A percentile compares a stretch with the other conserved stretches of the same genome.
Conservation (phyloP, 2,329 filamentous ascomycete genomes). For the Colletotrichum musicola region DNA sequence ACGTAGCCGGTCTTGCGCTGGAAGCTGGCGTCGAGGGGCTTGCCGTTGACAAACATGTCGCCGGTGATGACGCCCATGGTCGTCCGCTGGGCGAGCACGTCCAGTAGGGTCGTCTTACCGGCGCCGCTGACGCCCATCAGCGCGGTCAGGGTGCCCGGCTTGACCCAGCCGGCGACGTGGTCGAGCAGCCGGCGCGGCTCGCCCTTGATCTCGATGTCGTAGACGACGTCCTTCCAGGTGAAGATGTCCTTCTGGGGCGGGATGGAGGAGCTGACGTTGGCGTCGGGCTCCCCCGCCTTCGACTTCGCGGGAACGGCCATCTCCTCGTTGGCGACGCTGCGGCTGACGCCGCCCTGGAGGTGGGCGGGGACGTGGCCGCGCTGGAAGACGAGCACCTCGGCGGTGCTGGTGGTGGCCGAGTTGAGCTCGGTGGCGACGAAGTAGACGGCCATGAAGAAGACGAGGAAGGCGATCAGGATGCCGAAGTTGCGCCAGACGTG, state of each 20-base stretch:
- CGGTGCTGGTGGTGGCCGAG: conserved; percentile 71
- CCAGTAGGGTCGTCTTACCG: conserved; percentile 58
- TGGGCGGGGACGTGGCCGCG: conserved; percentile 63
- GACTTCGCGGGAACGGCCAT: conserved; percentile 62
- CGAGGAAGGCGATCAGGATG: conserved; percentile 73
- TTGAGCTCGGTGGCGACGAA: conserved; percentile 75
- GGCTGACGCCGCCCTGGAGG: conserved; percentile 48
- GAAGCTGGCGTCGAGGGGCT: conserved; percentile 67
- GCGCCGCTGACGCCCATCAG: conserved; percentile 73
- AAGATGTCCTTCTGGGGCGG: conserved; percentile 71
- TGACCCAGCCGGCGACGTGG: conserved; percentile 88
- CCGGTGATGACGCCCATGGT: conserved; percentile 74
- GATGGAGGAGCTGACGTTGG: conserved; percentile 47
- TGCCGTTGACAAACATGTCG: conserved; percentile 75
- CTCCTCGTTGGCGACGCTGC: conserved; percentile 47
- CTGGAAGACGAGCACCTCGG: conserved; percentile 78
- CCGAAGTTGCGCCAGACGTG: conserved; percentile 78
- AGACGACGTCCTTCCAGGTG: conserved; percentile 83
- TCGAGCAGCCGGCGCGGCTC: conserved; percentile 80
- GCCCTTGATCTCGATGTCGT: conserved; percentile 78
- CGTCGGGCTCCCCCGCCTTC: conserved; percentile 60
- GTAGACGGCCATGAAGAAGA: conserved; percentile 75
- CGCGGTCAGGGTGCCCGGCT: conserved; percentile 87
- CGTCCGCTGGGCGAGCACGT: conserved; percentile 61
- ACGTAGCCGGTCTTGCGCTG: conserved; percentile 76